Evolutionary conservation across 2,329 filamentous ascomycete species (phyloP).

Genomic region (Paecilomyces formosus): DNA sequence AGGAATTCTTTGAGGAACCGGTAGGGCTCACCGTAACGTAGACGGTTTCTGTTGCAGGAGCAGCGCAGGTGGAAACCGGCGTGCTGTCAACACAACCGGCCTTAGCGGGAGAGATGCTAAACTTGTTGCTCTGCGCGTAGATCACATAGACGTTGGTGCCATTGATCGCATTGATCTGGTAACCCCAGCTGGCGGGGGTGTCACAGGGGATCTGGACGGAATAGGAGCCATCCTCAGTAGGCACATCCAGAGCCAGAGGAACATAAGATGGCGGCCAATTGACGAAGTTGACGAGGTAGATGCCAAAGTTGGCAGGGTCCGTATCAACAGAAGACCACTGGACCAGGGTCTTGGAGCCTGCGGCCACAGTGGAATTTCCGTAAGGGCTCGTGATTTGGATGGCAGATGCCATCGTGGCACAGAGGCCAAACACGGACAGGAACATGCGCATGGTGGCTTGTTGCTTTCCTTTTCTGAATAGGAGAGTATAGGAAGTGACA

Average conservation of each 20-base stretch:
- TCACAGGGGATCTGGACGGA: constrained; percentile 34
- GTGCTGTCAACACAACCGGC: constrained; percentile 20
- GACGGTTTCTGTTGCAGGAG: constrained; percentile 13
- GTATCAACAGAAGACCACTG: constrained; percentile 35
- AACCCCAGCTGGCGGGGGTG: constrained; percentile 28
- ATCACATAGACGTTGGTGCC: constrained; percentile 40
- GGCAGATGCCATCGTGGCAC: background rate
- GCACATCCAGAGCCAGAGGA: constrained; percentile 27
- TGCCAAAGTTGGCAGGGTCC: constrained; percentile 31
- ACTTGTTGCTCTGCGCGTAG: constrained; percentile 36
- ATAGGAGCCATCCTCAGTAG: constrained; percentile 21
- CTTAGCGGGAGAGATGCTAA: constrained; percentile 19
- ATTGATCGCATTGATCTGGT: constrained; percentile 41
- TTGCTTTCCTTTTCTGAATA: background rate
- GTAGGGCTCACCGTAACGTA: constrained; percentile 14
- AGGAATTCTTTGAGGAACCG: constrained; percentile 5
- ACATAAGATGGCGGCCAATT: constrained; percentile 37
- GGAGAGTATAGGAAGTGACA: background rate
- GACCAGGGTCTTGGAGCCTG: constrained; percentile 10
- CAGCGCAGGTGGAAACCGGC: constrained; percentile 9
- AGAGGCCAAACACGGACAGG: background rate
- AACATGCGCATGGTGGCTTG: constrained; percentile 2
- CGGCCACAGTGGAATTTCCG: background rate
- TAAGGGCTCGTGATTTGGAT: background rate
- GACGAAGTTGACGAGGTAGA: constrained; percentile 41